Conservation (phyloP, 495 filamentous ascomycete species). For the Choiromyces venosus region DNA sequence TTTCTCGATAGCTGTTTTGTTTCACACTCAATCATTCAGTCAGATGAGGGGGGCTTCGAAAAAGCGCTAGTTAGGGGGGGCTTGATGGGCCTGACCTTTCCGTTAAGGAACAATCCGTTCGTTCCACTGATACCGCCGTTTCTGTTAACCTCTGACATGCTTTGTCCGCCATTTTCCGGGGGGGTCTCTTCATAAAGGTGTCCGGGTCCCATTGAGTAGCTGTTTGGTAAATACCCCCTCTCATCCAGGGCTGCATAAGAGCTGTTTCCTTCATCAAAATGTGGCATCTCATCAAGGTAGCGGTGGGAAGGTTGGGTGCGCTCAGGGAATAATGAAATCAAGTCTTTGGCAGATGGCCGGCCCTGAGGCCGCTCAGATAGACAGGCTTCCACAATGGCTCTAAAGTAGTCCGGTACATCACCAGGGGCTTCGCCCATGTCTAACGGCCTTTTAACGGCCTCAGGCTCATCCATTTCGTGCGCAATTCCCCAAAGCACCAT, state of each 20-base stretch:
- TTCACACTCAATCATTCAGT: constrained; percentile 20
- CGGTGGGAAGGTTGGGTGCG: constrained; percentile 18
- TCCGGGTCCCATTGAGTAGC: constrained; percentile 19
- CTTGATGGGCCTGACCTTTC: constrained; percentile 17
- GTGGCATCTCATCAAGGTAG: constrained; percentile 16
- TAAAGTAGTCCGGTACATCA: constrained; percentile 57
- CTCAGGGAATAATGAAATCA: constrained; percentile 51
- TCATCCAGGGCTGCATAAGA: constrained; percentile 7
- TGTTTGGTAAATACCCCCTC: constrained; percentile 10
- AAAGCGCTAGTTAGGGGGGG: not conserved
- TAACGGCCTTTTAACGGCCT: constrained; percentile 70
- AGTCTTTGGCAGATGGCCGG: constrained; percentile 54
- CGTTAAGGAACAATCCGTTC: constrained; percentile 17
- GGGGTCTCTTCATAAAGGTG: constrained; percentile 3
- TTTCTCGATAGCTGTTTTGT: constrained; percentile 23
- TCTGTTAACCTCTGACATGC: not conserved
- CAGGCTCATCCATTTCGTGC: constrained; percentile 82
- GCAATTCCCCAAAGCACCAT: constrained; percentile 97
- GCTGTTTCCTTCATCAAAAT: constrained; percentile 7
- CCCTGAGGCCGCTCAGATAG: constrained; percentile 54
- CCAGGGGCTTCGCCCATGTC: constrained; percentile 45
- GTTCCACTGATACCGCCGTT: constrained; percentile 16
- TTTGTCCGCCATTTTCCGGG: not conserved
- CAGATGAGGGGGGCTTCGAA: constrained; percentile 10
- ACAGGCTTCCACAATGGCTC: constrained; percentile 55